Evolutionary conservation across 352 stramenopile genomes (phyloP).

Genomic region (Globisporangium uncinulatum): DNA sequence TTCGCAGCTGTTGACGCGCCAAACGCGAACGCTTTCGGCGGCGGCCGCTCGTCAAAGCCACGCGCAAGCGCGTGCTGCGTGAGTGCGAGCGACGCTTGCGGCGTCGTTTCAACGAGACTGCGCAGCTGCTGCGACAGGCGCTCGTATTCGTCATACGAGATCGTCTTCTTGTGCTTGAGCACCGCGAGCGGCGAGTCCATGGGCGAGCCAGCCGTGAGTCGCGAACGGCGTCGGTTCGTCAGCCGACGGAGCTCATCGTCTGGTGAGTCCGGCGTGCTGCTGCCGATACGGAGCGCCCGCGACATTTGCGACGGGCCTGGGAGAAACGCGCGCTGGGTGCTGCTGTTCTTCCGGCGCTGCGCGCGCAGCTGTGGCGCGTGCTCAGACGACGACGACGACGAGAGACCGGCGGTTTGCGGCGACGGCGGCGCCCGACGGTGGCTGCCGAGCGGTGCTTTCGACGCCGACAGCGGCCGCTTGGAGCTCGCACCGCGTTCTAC

Average conservation of each 20-base stretch:
- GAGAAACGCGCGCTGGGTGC: conserved; percentile 39
- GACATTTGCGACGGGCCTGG: conserved; percentile 38
- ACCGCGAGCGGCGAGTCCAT: conserved; percentile 45
- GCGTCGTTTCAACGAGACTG: conserved; percentile 58
- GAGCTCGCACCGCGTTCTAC: conserved; percentile 1
- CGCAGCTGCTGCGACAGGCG: conserved; percentile 55
- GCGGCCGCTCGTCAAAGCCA: conserved; percentile 27
- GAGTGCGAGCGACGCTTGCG: conserved; percentile 46
- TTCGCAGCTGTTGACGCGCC: conserved; percentile 11
- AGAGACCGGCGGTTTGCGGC: too few relatives aligned
- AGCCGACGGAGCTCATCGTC: conserved; percentile 12
- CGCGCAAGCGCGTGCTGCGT: conserved; percentile 46
- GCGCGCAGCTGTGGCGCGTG: conserved; percentile 24
- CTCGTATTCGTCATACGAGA: conserved; percentile 75
- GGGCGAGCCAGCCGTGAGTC: conserved; percentile 20
- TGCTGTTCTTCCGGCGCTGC: conserved; percentile 30
- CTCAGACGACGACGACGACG: conserved; percentile 19
- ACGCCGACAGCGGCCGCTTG: neutral
- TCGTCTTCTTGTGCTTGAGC: conserved; percentile 76
- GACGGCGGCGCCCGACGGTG: neutral
- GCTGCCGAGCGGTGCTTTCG: conserved; percentile 7
- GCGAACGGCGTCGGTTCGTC: conserved; percentile 7
- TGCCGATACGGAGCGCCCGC: conserved; percentile 38
- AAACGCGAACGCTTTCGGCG: too few relatives aligned
- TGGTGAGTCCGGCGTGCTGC: conserved; percentile 8